Percentiles rank a stretch among this genome's conserved stretches.
Conservation (phyloP, 2,329 filamentous ascomycete species). For the Colletotrichum eleusines region DNA sequence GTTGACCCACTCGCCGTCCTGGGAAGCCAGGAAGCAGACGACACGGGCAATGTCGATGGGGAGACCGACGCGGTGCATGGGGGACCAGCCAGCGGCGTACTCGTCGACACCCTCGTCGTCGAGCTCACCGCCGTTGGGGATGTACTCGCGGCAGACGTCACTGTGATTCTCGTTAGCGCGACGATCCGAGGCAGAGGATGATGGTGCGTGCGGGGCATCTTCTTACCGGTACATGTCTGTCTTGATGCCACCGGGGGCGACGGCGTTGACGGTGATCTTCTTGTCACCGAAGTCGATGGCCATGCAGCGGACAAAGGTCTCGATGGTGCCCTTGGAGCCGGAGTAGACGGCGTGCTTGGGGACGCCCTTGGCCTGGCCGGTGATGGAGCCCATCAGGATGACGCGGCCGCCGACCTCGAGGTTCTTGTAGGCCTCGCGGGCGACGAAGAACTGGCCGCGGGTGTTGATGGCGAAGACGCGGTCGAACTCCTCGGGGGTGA, state of each 20-base stretch:
- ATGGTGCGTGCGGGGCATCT: background rate
- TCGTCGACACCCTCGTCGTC: conserved; percentile 71
- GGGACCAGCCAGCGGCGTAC: conserved; percentile 59
- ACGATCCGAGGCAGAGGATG: no score
- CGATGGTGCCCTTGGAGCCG: conserved; percentile 80
- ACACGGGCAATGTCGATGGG: conserved; percentile 76
- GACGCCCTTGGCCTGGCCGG: conserved; percentile 74
- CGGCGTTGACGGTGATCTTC: conserved; percentile 75
- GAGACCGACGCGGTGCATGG: conserved; percentile 73
- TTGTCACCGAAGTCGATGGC: conserved; percentile 77
- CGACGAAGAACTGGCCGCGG: conserved; percentile 78
- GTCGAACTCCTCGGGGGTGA: conserved; percentile 78
- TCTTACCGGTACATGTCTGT: conserved; percentile 49
- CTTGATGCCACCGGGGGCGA: conserved; percentile 76
- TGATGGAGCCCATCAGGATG: conserved; percentile 81
- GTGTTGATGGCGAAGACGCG: conserved; percentile 78
- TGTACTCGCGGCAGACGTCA: conserved; percentile 73
- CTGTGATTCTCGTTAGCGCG: conserved; percentile 53
- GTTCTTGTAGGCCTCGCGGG: conserved; percentile 76
- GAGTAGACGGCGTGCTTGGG: conserved; percentile 81
- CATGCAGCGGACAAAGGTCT: conserved; percentile 81
- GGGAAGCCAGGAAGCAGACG: conserved; percentile 65
- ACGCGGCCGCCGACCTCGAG: conserved; percentile 76
- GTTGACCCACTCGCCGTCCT: conserved; percentile 62
- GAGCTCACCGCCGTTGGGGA: conserved; percentile 67